Evolutionary conservation across 805 yeast genomes (phyloP).

Genomic region (Komagataella ulmi): DNA sequence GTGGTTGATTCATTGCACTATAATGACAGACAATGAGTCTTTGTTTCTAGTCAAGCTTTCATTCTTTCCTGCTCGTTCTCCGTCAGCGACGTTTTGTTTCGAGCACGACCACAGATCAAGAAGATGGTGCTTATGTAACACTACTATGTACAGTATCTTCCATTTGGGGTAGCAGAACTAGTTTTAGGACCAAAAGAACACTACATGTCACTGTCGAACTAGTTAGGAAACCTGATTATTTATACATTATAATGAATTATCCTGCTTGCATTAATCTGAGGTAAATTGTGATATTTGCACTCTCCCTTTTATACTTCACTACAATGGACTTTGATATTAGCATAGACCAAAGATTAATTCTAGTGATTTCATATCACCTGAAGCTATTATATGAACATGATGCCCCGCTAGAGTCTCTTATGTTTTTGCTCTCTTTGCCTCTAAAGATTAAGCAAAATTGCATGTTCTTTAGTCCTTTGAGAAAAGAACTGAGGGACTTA

Average conservation of each 20-base stretch:
- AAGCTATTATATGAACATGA: not conserved
- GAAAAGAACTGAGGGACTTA: not conserved
- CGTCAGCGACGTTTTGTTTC: not conserved
- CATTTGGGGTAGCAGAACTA: not conserved
- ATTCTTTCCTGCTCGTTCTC: not conserved
- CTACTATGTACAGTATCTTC: not conserved
- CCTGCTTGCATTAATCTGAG: slow-evolving; percentile 3
- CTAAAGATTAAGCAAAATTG: not conserved
- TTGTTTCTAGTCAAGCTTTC: not conserved
- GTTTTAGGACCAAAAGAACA: not conserved
- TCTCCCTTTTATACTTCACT: slow-evolving; percentile 6
- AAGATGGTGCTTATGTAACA: not conserved
- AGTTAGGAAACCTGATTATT: not conserved
- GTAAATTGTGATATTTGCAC: not conserved
- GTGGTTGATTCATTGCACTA: slow-evolving; percentile 6
- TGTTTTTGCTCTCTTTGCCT: not conserved
- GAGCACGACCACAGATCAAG: not conserved
- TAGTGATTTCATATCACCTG: not conserved
- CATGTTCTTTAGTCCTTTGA: not conserved
- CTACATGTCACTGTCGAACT: not conserved
- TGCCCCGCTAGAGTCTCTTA: not conserved
- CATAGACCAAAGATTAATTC: not conserved
- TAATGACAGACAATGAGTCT: slow-evolving; percentile 5
- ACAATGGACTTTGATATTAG: not conserved
- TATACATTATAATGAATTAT: not conserved